Base-by-base conservation (phyloP, 805 yeast species). In the Saturnispora sekii region DNA sequence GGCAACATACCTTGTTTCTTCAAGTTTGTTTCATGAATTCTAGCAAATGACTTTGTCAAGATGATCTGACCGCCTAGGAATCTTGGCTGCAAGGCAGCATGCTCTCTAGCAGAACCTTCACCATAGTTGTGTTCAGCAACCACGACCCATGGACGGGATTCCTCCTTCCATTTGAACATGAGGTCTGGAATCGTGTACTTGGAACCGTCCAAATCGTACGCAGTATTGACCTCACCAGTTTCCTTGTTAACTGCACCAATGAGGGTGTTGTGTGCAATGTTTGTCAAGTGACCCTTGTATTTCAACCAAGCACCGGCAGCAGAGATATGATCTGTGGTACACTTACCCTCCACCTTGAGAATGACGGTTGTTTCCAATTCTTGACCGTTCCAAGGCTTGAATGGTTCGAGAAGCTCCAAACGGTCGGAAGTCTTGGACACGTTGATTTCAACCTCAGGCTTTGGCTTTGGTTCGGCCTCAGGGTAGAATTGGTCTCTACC, bases 301-400 rank as follows among this genome's bases (percentile, higher is more conserved):
- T 93, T 93, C 67, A 90, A 76, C 98, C 98, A 90, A 12, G 82
- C 94, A 60, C 98, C 98, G 38, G 98, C 98, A 43, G 97, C 97
- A 21, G 97, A 88, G 55, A 90, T 93, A 63, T 90, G 98, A 64
- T 90, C 98, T 33, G 98, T 90, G 35, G 98, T 90, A 73, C 97
- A 93, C 67, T 90, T 90, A 52, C 98, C 98, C 67, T 87, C 90
- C 38, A 93, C 97, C 68, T 90, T 90, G 60, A 90, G 66, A 49
- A 89, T 68, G 2, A 90, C 84, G 40, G 77, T 77, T 31, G 88
- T 77, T 51, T 76, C 71, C 52, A 90, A 66, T 63, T 90, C 98
- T 60, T 85, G 63, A 45, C 95, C 95, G 49, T 80, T 68, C 94
- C 96, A 90, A 17, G 90, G 74, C 38, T 73, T 65, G 63, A 93